Conservation (phyloP, 2,329 filamentous ascomycete genomes). For the Nannizziopsis barbatae region DNA sequence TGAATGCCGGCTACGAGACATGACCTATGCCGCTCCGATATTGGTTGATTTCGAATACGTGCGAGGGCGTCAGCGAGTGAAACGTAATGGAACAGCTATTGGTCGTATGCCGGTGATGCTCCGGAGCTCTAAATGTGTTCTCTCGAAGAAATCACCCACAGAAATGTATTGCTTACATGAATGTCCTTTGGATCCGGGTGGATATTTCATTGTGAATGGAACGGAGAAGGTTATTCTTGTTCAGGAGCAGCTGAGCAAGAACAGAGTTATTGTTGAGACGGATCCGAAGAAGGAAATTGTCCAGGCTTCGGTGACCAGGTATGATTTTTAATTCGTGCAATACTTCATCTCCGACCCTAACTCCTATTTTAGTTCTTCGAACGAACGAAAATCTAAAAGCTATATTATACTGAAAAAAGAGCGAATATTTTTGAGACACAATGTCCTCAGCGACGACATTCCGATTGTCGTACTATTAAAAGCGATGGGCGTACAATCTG, state of each 20-base stretch:
- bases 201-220: slow-evolving; percentile 94
- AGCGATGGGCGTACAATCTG: slow-evolving; percentile 83
- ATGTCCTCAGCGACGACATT: slow-evolving; percentile 84
- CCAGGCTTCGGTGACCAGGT: slow-evolving; percentile 79
- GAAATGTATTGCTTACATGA: slow-evolving; percentile 91
- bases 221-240: slow-evolving; percentile 98
- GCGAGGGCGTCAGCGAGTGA: slow-evolving; percentile 64
- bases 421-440: slow-evolving; percentile 77
- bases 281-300: slow-evolving; percentile 87
- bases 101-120: slow-evolving; percentile 95
- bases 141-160: slow-evolving; percentile 69
- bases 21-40: slow-evolving; percentile 95
- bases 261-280: slow-evolving; percentile 92
- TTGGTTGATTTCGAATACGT: slow-evolving; percentile 86
- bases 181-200: slow-evolving; percentile 88
- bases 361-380: slow-evolving; percentile 60
- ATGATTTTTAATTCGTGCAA: slow-evolving; percentile 11
- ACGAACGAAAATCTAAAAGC: slow-evolving; percentile 95
- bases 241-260: slow-evolving; percentile 98
- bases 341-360: slow-evolving; percentile 11
- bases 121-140: slow-evolving; percentile 82
- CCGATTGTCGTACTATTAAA: slow-evolving; percentile 90
- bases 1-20: slow-evolving; percentile 89
- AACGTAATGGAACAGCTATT: slow-evolving; percentile 63
- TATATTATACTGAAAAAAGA: slow-evolving; percentile 94